Evolutionary conservation across 345 rosid species (phyloP).

Genomic region (Sonneratia alba): DNA sequence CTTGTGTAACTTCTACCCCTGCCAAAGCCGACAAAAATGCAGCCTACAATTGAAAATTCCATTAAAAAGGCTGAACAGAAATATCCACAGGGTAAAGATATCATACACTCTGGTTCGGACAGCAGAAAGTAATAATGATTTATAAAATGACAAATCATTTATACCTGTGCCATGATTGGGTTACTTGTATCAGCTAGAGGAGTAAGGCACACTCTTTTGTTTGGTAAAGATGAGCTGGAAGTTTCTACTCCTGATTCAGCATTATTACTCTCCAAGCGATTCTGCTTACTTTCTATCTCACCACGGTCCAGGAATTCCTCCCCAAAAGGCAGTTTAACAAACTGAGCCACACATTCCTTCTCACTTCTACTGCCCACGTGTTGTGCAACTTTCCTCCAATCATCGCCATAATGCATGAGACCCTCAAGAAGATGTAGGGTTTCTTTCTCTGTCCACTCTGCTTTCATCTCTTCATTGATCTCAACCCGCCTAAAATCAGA

Average conservation of each 20-base stretch:
- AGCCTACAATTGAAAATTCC: slow-evolving; percentile 37
- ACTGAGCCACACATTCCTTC: slow-evolving; percentile 73
- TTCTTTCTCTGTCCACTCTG: slow-evolving; percentile 80
- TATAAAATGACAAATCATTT: slow-evolving; percentile 6
- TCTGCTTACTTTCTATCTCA: slow-evolving; percentile 24
- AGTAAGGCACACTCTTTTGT: slow-evolving; percentile 52
- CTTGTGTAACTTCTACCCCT: slow-evolving; percentile 70
- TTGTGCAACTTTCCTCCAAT: slow-evolving; percentile 84
- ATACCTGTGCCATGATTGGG: slow-evolving; percentile 98
- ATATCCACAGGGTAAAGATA: background rate
- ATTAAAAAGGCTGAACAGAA: background rate
- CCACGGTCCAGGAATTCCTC: slow-evolving; percentile 51
- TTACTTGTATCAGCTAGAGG: slow-evolving; percentile 96
- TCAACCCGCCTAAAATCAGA: slow-evolving; percentile 84
- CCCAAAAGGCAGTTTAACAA: slow-evolving; percentile 81
- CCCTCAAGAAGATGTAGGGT: slow-evolving; percentile 72
- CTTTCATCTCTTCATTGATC: slow-evolving; percentile 54
- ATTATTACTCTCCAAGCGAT: slow-evolving; percentile 4
- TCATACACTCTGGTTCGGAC: background rate
- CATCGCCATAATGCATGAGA: slow-evolving; percentile 67
- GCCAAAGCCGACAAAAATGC: slow-evolving; percentile 87
- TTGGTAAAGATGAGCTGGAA: slow-evolving; percentile 19
- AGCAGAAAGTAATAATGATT: background rate
- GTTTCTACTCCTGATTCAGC: slow-evolving; percentile 30
- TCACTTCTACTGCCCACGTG: slow-evolving; percentile 76